Conservation (phyloP, 345 rosid species). For the Psidium guajava region DNA sequence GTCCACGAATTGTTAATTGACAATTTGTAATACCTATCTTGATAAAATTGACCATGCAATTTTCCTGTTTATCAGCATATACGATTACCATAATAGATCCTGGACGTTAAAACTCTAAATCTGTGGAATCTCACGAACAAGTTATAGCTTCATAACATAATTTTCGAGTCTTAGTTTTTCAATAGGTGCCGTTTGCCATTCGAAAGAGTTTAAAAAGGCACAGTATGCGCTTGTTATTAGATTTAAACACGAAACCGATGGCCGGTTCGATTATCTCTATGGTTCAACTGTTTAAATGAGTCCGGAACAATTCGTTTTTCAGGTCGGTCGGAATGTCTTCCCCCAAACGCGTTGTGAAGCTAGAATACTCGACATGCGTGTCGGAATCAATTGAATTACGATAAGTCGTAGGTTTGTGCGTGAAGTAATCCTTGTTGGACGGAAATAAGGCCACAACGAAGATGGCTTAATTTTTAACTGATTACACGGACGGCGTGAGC, state of each 20-base stretch:
- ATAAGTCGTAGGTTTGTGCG: neutral
- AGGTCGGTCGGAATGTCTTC: neutral
- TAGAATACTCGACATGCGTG: neutral
- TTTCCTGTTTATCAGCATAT: neutral
- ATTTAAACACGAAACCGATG: neutral
- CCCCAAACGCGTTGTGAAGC: neutral
- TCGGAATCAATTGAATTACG: neutral
- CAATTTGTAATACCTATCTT: neutral
- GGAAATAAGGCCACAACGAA: neutral
- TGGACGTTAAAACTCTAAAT: neutral
- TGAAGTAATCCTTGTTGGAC: neutral
- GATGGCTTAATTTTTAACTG: neutral
- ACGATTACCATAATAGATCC: neutral
- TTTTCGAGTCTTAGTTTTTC: too few species aligned
- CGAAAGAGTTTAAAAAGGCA: neutral
- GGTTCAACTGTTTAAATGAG: neutral
- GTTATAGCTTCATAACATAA: too few species aligned
- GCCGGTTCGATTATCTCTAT: neutral
- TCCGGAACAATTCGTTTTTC: neutral
- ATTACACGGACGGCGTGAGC: neutral
- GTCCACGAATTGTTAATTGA: neutral
- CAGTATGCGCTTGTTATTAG: neutral
- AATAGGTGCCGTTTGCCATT: neutral
- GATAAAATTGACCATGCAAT: neutral
- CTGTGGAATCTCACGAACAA: neutral